phyloP scores from a whole-genome alignment of 768 basidiomycete species.

The Kwoniella newhampshirensis region DNA sequence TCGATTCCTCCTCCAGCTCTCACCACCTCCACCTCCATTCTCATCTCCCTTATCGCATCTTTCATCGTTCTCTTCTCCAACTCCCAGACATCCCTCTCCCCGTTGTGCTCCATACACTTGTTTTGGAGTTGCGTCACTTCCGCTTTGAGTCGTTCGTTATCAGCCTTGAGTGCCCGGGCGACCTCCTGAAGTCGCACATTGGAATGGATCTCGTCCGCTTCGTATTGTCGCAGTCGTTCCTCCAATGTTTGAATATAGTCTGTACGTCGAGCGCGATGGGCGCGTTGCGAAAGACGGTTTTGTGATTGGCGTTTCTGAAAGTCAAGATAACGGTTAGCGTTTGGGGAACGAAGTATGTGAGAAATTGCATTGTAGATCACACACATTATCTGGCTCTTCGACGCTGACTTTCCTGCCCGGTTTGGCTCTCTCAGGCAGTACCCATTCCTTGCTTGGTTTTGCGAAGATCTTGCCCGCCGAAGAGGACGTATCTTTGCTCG shows the following conservation, averaged over 20 bases:
- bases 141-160: slow-evolving; percentile 36
- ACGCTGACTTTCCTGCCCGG: slow-evolving; percentile 47
- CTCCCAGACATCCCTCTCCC: slow-evolving; percentile 19
- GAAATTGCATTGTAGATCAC: no score
- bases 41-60: slow-evolving; percentile 7
- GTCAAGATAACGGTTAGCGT: neutral
- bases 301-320: slow-evolving; percentile 45
- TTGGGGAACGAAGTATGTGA: neutral
- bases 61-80: slow-evolving; percentile 10
- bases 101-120: slow-evolving; percentile 8
- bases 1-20: slow-evolving; percentile 7
- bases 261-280: slow-evolving; percentile 40
- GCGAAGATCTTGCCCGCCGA: slow-evolving; percentile 51
- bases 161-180: slow-evolving; percentile 36
- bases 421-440: slow-evolving; percentile 51
- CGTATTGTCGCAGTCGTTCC: slow-evolving; percentile 42
- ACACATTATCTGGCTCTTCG: slow-evolving; percentile 47
- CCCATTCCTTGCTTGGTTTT: slow-evolving; percentile 52
- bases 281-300: slow-evolving; percentile 46
- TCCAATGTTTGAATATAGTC: slow-evolving; percentile 45
- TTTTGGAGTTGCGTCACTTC: slow-evolving; percentile 23
- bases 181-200: slow-evolving; percentile 49
- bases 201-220: slow-evolving; percentile 46
- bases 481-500: slow-evolving; percentile 47
- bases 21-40: slow-evolving; percentile 5